phyloP scores from a whole-genome alignment of 2,329 filamentous ascomycete genomes.

The Exserohilum rostratum region DNA sequence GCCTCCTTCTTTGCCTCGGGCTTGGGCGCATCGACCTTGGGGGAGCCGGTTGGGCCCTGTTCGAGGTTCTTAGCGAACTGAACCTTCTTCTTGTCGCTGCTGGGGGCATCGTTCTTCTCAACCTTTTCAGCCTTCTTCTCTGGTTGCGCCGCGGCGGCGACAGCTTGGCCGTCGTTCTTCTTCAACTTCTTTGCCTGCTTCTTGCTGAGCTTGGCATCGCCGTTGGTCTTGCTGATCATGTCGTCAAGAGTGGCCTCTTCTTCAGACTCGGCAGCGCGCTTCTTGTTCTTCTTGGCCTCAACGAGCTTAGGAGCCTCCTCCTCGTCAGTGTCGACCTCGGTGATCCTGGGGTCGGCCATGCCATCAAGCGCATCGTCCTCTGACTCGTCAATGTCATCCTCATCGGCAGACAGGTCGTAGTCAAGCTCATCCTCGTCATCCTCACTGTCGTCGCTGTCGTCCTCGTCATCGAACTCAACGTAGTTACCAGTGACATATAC shows the following conservation, averaged over 20 bases:
- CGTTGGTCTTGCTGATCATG: conserved; percentile 76
- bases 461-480: conserved; percentile 70
- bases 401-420: conserved; percentile 80
- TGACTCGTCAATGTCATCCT: conserved; percentile 67
- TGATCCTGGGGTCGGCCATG: conserved; percentile 79
- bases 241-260: conserved; percentile 72
- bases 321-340: conserved; percentile 81
- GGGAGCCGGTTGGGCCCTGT: conserved; percentile 78
- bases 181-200: conserved; percentile 98
- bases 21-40: conserved; percentile 51
- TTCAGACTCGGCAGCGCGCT: conserved; percentile 79
- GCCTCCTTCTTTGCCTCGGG: conserved; percentile 58
- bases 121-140: conserved; percentile 59
- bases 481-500: conserved; percentile 97
- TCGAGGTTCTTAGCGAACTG: conserved; percentile 99
- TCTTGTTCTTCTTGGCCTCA: conserved; percentile 72
- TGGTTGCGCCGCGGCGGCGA: conserved; percentile 59
- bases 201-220: conserved; percentile 83
- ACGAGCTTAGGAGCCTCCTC: conserved; percentile 66
- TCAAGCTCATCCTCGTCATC: conserved; percentile 69
- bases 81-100: conserved; percentile 80
- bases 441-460: conserved; percentile 65
- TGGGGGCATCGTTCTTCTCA: conserved; percentile 53
- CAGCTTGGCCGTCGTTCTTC: conserved; percentile 95
- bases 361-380: conserved; percentile 58